Conservation (phyloP, 1,284 basidiomycete species). For the Apiotrichum porosum region DNA sequence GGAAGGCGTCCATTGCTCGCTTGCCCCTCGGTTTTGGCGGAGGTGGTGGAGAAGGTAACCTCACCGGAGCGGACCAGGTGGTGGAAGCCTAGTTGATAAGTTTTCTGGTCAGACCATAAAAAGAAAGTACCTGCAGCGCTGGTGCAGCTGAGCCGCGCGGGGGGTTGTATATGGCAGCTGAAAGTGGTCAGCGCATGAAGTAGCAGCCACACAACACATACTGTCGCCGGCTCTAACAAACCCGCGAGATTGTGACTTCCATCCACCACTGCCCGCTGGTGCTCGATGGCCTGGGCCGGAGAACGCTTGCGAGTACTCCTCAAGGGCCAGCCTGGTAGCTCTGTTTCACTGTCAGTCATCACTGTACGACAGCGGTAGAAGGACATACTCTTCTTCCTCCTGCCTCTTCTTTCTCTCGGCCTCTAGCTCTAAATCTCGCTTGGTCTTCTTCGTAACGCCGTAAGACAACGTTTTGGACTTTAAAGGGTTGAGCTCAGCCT, state of each 20-base stretch:
- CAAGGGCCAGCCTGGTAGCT: conserved; percentile 3
- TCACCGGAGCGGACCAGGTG: conserved; percentile 62
- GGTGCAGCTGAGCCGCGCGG: no score
- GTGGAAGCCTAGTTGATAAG: no score
- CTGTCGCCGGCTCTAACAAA: conserved; percentile 66
- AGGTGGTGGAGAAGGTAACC: conserved; percentile 51
- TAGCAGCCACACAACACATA: no score
- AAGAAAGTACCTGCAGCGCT: no score
- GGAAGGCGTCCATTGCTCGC: conserved; percentile 85
- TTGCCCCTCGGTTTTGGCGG: conserved; percentile 74
- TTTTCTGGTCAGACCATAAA: no score
- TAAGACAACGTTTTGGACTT: conserved; percentile 47
- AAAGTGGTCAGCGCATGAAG: no score
- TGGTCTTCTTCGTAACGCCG: conserved; percentile 50
- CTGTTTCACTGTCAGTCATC: neutral
- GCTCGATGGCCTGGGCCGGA: conserved; percentile 7
- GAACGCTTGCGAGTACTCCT: conserved; percentile 11
- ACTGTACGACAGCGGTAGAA: no score
- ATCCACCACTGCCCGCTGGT: conserved; percentile 4
- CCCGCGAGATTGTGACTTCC: conserved; percentile 23
- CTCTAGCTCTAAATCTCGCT: conserved; percentile 83
- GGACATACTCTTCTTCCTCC: conserved; percentile 58
- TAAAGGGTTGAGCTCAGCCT: conserved; percentile 38
- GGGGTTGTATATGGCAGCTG: neutral
- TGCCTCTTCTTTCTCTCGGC: conserved; percentile 78